phyloP scores from a whole-genome alignment of 2,329 filamentous ascomycete species.

The Diaporthe sp. region DNA sequence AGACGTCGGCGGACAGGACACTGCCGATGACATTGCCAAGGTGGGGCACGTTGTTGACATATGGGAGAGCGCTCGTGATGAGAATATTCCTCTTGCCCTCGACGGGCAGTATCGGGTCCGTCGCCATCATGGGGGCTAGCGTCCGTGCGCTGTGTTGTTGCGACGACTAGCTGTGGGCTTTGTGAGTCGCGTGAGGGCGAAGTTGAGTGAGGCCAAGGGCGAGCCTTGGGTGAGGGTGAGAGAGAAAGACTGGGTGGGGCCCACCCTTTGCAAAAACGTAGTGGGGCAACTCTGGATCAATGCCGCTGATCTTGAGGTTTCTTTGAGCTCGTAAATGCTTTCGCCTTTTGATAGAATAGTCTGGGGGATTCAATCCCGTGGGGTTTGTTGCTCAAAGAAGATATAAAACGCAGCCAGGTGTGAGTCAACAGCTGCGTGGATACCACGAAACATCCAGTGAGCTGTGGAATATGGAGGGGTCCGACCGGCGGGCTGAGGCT shows the following conservation, averaged over 20 bases:
- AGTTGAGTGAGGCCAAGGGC: not conserved
- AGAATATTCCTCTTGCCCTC: conserved; percentile 87
- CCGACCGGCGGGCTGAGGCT: conserved; percentile 11
- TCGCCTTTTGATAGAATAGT: not conserved
- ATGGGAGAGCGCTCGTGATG: conserved; percentile 91
- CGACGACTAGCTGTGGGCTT: not conserved
- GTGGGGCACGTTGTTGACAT: conserved; percentile 84
- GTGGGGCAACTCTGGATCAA: conserved; percentile 30
- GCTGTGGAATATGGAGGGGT: conserved; percentile 8
- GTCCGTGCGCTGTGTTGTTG: not conserved
- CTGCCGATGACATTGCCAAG: conserved; percentile 90
- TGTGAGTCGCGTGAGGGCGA: not conserved
- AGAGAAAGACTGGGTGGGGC: not conserved
- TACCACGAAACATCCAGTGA: not conserved
- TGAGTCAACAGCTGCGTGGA: conserved; percentile 18
- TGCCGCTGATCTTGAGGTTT: not conserved
- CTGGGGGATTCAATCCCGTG: not conserved
- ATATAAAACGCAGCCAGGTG: conserved; percentile 1
- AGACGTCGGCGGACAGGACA: conserved; percentile 91
- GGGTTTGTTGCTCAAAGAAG: not conserved
- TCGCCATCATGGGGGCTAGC: conserved; percentile 4
- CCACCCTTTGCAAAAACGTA: conserved; percentile 27
- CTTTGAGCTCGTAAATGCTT: not conserved
- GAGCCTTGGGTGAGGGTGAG: conserved; percentile 10
- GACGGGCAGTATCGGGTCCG: conserved; percentile 70